phyloP scores from a whole-genome alignment of 306 rosid genomes.

The Cajanus cajan region DNA sequence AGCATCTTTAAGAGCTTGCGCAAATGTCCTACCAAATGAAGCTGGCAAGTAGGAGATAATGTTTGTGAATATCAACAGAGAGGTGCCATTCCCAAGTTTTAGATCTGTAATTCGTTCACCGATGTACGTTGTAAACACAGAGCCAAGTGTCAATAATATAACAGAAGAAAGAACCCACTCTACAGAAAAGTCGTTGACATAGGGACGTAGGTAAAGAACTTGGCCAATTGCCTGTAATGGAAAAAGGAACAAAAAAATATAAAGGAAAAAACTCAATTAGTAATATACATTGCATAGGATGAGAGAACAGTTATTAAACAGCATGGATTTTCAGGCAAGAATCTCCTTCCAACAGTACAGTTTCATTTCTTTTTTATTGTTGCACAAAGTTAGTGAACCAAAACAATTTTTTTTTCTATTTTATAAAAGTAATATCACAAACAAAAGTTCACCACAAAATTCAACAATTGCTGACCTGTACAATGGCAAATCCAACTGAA shows the following conservation, averaged over 20 bases:
- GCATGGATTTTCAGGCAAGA: background rate
- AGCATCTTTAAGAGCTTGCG: constrained; percentile 79
- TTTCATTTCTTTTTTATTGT: background rate
- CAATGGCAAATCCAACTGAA: constrained; percentile 91
- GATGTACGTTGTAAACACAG: constrained; percentile 79
- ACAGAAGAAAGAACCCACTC: constrained; percentile 87
- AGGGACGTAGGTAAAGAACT: constrained; percentile 91
- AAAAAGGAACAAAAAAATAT: constrained; percentile 19
- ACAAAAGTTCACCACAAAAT: background rate
- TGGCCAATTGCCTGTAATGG: constrained; percentile 87
- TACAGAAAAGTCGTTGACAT: constrained; percentile 76
- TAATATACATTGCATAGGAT: background rate
- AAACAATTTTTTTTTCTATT: background rate
- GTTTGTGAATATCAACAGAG: constrained; percentile 94
- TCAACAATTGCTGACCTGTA: constrained; percentile 62
- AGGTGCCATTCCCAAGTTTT: constrained; percentile 96
- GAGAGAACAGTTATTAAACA: background rate
- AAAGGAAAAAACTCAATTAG: constrained; percentile 9
- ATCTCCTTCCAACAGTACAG: constrained; percentile 1
- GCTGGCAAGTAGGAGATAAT: constrained; percentile 97
- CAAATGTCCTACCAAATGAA: constrained; percentile 84
- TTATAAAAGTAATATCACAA: background rate
- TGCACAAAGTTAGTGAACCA: background rate
- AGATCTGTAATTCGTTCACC: constrained; percentile 88
- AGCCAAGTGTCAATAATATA: constrained; percentile 79